Evolutionary conservation across 148 eudicot species (phyloP), one percentile per base, ranked within the genome.

Genomic region (Pharnaceum exiguum): DNA sequence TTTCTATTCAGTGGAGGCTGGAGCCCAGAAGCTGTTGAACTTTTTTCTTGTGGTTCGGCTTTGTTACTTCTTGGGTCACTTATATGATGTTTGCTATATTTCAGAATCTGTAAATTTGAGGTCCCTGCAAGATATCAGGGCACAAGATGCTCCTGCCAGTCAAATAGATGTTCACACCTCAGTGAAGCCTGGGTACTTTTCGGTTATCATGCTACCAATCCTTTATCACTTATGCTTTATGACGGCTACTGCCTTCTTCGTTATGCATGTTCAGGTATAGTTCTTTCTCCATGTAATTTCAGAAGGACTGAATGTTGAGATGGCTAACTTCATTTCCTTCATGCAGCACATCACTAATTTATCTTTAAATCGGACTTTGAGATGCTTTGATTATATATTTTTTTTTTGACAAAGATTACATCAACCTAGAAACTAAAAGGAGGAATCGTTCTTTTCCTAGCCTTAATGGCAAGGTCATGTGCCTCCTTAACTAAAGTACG

Each of bases 261-360:
- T 86, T 54, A 86, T 93, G 96, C 90, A 89, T 67, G 99, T 93
- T 39, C 95, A 89, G 95, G 99, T 89, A 33, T 71, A 69, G 29
- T 25, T 46, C 46, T 7, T 39, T 10, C 19, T 62, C 31, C 12
- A 0, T 17, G 13, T 61, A 12, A 7, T 44, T 44, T n/a, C 5
- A 4, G 16, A 0, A n/a, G 21, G 19, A n/a, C 17, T 17, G 16
- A 3, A 6, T 18, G 10, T 28, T 49, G 62, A n/a, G n/a, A n/a
- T n/a, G n/a, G n/a, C n/a, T n/a, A n/a, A n/a, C n/a, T n/a, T n/a
- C n/a, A n/a, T n/a, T n/a, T n/a, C n/a, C n/a, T n/a, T n/a, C n/a
- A n/a, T n/a, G n/a, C n/a, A n/a, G n/a, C n/a, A n/a, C n/a, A n/a
- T n/a, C n/a, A n/a, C n/a, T n/a, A n/a, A n/a, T n/a, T n/a, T n/a